Evolutionary conservation across 345 rosid species (phyloP), one percentile per base, ranked within the genome.

Genomic region (Euclidium syriacum): DNA sequence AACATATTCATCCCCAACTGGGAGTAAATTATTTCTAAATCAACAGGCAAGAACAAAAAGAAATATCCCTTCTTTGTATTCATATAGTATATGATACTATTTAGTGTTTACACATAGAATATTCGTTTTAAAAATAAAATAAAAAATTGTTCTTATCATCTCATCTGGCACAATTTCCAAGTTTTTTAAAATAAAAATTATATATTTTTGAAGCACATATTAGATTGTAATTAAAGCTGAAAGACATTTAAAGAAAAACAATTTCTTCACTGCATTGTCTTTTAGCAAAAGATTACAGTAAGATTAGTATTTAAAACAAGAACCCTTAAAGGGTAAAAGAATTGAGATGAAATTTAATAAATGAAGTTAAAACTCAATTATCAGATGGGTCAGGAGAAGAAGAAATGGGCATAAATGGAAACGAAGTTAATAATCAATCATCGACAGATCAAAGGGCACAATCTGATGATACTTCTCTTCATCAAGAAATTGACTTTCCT

Each of bases 321-420:
- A 65, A 17, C 24, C 72, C 52, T 66, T 18, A 14, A 36, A 58
- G 43, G 64, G 68, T 44, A 52, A 56, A 33, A 42, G 2, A 65
- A 11, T 51, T 38, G 63, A 65, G 56, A 58, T 7, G 41, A 27
- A 33, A 55, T 10, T 32, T 33, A n/a, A 34, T 11, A 65, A n/a
- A 43, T 34, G 39, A 14, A 19, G 19, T 60, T 51, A 34, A 42
- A 58, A 7, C 14, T 48, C 9, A 38, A 4, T 43, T 48, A n/a
- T 68, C 92, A 63, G 96, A 85, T 75, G 95, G 88, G 60, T 85
- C 88, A 24, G 91, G 86, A 42, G 92, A 88, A 57, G 92, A 88
- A 55, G 90, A 85, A 59, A 65, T 77, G 46, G 77, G 80, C 10
- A 78, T 77, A 4, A 66, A 76, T 50, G 86, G 72, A 20, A 78